Conservation (phyloP, 2,329 filamentous ascomycete species). For the Penicillium crustosum region DNA sequence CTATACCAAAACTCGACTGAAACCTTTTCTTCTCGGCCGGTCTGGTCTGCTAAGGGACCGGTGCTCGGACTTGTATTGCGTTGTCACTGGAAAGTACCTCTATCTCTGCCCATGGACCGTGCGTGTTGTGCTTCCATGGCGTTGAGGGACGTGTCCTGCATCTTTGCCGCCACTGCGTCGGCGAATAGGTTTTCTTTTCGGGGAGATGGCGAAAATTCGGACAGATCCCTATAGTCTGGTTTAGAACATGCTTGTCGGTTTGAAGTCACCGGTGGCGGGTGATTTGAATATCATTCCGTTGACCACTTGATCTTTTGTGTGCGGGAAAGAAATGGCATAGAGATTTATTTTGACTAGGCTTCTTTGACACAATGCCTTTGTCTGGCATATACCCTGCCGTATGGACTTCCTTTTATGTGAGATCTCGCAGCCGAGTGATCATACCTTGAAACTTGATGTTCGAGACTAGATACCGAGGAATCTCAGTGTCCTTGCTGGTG, state of each 20-base stretch:
- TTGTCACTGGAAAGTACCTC: constrained; percentile 19
- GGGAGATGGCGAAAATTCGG: background rate
- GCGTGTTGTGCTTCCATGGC: constrained; percentile 2
- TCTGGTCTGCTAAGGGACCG: constrained; percentile 1
- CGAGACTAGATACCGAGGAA: background rate
- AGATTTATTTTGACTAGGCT: background rate
- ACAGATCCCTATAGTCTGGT: constrained; percentile 4
- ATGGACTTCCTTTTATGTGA: background rate
- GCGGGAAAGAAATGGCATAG: background rate
- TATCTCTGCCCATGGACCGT: background rate
- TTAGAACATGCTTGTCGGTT: background rate
- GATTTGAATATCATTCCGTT: background rate
- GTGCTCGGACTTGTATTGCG: constrained; percentile 13
- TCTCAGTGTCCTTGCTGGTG: background rate
- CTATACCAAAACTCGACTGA: constrained; percentile 5
- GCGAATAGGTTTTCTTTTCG: background rate
- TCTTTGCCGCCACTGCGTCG: constrained; percentile 14
- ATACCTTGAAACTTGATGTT: background rate
- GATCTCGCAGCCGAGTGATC: background rate
- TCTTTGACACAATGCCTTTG: background rate
- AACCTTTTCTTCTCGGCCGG: constrained; percentile 3
- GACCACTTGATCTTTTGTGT: background rate
- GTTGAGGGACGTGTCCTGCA: constrained; percentile 21
- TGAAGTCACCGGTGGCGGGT: background rate
- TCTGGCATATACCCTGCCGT: background rate